Conservation (phyloP, 768 basidiomycete genomes). For the Sporobolomyces phaffii region DNA sequence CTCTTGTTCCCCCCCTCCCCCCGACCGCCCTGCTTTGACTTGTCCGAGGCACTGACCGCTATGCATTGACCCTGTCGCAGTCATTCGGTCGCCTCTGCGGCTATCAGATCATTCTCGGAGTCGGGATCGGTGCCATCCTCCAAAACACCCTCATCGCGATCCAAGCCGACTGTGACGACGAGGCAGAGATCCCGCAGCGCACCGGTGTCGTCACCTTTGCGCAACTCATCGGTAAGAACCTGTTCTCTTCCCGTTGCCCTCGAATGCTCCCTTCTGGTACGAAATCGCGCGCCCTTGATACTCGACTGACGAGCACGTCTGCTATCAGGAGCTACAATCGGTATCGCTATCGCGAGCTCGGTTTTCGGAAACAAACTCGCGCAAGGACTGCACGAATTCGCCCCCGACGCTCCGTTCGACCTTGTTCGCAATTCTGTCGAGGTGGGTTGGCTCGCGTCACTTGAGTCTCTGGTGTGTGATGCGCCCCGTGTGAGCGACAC, state of each 20-base stretch:
- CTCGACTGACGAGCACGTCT: not conserved
- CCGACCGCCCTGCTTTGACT: too few relatives aligned
- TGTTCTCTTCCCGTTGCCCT: too few relatives aligned
- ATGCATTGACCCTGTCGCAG: too few relatives aligned
- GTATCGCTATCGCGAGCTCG: constrained; percentile 34
- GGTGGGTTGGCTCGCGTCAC: too few relatives aligned
- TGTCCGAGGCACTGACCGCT: too few relatives aligned
- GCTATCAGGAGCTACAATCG: constrained; percentile 38
- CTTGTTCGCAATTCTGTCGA: constrained; percentile 42
- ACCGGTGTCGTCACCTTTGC: constrained; percentile 47
- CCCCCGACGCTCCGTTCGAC: constrained; percentile 41
- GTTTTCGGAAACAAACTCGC: constrained; percentile 34
- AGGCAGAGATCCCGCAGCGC: constrained; percentile 46
- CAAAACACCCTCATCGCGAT: constrained; percentile 49
- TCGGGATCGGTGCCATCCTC: constrained; percentile 48
- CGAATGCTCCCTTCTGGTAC: too few relatives aligned
- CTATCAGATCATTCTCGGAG: constrained; percentile 48
- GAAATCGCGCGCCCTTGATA: not conserved
- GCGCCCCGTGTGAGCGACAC: too few relatives aligned
- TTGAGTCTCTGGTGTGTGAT: too few relatives aligned
- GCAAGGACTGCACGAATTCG: constrained; percentile 35
- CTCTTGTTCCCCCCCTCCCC: not conserved
- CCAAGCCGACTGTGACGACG: constrained; percentile 47
- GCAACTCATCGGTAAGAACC: constrained; percentile 31
- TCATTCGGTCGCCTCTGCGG: constrained; percentile 44